Conservation (phyloP, 192 early-diverging fungal species). For the Chytriomyces sp. region DNA sequence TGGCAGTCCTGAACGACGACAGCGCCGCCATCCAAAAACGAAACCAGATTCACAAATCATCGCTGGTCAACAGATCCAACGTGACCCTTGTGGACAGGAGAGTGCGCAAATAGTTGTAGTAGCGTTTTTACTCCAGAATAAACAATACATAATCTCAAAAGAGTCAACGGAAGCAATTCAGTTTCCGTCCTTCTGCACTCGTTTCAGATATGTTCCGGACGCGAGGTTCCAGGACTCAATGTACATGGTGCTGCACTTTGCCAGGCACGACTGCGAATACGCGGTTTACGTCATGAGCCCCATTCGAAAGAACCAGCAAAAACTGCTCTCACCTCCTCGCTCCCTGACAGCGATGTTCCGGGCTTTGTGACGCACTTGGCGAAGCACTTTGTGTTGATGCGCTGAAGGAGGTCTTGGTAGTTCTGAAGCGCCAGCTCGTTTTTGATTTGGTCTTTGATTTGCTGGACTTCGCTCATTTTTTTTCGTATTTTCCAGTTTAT, state of each 20-base stretch:
- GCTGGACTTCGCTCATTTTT: slow-evolving; percentile 55
- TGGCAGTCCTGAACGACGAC: slow-evolving; percentile 78
- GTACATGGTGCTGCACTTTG: slow-evolving; percentile 86
- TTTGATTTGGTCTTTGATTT: slow-evolving; percentile 79
- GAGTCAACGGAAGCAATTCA: background rate
- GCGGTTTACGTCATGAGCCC: no score
- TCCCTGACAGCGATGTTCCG: slow-evolving; percentile 66
- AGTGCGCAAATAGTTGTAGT: slow-evolving; percentile 22
- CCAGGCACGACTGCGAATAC: slow-evolving; percentile 61
- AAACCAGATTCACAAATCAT: slow-evolving; percentile 76
- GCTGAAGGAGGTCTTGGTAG: slow-evolving; percentile 55
- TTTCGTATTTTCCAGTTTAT: background rate
- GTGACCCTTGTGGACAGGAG: slow-evolving; percentile 46
- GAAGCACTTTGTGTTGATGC: slow-evolving; percentile 91
- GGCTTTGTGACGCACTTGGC: slow-evolving; percentile 80
- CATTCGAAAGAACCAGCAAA: background rate
- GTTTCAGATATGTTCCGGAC: slow-evolving; percentile 73
- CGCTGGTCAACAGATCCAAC: slow-evolving; percentile 76
- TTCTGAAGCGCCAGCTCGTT: slow-evolving; percentile 80
- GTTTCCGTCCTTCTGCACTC: slow-evolving; percentile 68
- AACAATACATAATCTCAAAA: no score
- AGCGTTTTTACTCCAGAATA: background rate
- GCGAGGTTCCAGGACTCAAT: slow-evolving; percentile 88
- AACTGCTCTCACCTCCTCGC: slow-evolving; percentile 65
- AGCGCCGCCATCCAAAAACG: slow-evolving; percentile 76